These are phyloP conservation scores for Dillenia turbinata DNA, from an alignment of 164 flowering plant species.

Conservation along the genomic window DNA sequence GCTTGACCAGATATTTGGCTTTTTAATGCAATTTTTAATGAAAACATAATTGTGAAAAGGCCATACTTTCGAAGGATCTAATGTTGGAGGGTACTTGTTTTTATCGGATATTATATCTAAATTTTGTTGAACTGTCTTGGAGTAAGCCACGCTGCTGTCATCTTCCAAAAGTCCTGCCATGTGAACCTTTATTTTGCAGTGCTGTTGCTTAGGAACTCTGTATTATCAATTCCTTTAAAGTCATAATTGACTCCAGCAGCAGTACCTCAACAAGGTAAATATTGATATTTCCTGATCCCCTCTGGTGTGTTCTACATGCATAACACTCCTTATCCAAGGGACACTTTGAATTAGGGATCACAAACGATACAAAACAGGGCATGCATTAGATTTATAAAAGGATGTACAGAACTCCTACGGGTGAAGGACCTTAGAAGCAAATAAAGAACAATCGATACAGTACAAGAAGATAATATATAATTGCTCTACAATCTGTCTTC, in stretches of 20 bases:
- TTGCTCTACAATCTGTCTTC: no score
- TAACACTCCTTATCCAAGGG: slow-evolving; percentile 58
- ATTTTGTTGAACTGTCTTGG: slow-evolving; percentile 76
- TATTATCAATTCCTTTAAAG: slow-evolving; percentile 62
- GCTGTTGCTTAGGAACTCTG: slow-evolving; percentile 71
- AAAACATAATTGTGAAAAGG: neutral
- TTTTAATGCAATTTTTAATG: no score
- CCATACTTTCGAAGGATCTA: slow-evolving; percentile 75
- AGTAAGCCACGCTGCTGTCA: slow-evolving; percentile 57
- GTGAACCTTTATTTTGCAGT: slow-evolving; percentile 65
- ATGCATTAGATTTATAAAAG: no score
- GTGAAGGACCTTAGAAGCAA: no score
- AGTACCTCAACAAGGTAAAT: slow-evolving; percentile 69
- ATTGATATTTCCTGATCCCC: slow-evolving; percentile 66
- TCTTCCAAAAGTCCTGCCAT: slow-evolving; percentile 83
- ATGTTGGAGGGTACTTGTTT: slow-evolving; percentile 74
- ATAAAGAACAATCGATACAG: no score
- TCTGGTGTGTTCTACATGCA: slow-evolving; percentile 44
- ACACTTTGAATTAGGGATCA: slow-evolving; percentile 59
- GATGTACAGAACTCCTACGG: no score
- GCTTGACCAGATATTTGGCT: no score
- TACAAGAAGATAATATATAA: no score
- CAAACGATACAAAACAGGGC: no score
- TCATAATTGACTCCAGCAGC: slow-evolving; percentile 83
- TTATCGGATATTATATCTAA: slow-evolving; percentile 50